Base-by-base conservation (phyloP, 2,329 filamentous ascomycete genomes). In the Colletotrichum karsti region DNA sequence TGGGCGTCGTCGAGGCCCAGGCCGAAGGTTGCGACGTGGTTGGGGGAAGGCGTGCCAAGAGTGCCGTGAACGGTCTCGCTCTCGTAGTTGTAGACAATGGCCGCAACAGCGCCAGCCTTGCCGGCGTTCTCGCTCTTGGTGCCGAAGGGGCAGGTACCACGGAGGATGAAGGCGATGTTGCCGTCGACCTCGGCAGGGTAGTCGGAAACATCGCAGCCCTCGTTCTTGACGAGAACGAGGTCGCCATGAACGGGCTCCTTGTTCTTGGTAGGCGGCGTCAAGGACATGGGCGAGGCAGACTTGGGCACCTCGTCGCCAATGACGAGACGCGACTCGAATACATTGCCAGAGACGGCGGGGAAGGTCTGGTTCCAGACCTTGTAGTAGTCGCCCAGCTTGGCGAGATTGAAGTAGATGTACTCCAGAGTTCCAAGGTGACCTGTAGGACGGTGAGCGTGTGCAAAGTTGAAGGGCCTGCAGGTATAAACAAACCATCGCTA, bases 61-160 rank as follows among this genome's bases (percentile, higher is more conserved):
- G 92, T 95, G 42, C 92, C 93, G 56, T 86, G 84, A 1, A 94
- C 79, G 4, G 80, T 77, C 2, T 88, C 92, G 1, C 85, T 79
- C 54, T 89, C 88, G 72, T 90, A 91, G 82, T 95, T 94, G 80
- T 93, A 95, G 55, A 96, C 84, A 13, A 96, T 80, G 1, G 90
- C 91, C 2, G 90, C 93, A 4, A 88, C 78, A 5, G 93, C 93
- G 20, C 92, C 92, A 1, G 91, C 91, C 54, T 82, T 84, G 44
- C 90, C 91, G 6, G 93, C 92, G 13, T 87, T 81, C 59, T 85
- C 85, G 1, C 91, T 91, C 81, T 96, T 96, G 67, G 84, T 79
- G 10, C 90, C 92, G 72, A 95, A 96, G 7, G 88, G 72, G 75
- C 93, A 96, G 2, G 80, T 83, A 59, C 93, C 93, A 62, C 93